A percentile compares a stretch with the other conserved stretches of the same genome.
phyloP scores from a whole-genome alignment of 805 yeast species.

The Candida chilensis region DNA sequence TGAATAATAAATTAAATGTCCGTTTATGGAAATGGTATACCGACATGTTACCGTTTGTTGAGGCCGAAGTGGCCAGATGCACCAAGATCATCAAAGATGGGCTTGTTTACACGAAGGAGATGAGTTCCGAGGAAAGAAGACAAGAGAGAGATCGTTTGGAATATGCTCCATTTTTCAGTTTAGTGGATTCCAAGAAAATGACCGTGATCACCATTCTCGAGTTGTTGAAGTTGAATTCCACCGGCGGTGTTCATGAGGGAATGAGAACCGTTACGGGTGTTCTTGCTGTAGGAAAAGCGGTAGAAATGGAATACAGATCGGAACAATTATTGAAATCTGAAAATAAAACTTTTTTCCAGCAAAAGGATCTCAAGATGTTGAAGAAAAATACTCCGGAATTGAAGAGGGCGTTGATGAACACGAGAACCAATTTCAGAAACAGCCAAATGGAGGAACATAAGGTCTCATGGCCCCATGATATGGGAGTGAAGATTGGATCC shows the following conservation, averaged over 20 bases:
- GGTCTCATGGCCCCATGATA: constrained; percentile 42
- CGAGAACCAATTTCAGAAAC: constrained; percentile 18
- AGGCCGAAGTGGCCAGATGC: constrained; percentile 56
- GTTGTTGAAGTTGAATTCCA: constrained; percentile 60
- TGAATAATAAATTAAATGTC: constrained; percentile 57
- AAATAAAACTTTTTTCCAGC: constrained; percentile 32
- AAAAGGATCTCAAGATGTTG: constrained; percentile 39
- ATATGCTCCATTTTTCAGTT: constrained; percentile 69
- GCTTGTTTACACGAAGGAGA: constrained; percentile 7
- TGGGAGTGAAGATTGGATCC: constrained; percentile 73
- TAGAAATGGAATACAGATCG: constrained; percentile 77
- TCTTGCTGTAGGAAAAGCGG: constrained; percentile 70
- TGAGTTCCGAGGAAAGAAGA: constrained; percentile 10
- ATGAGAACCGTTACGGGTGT: constrained; percentile 81
- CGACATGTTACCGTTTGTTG: constrained; percentile 60
- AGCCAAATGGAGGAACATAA: constrained; percentile 16
- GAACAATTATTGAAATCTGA: constrained; percentile 55
- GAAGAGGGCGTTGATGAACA: constrained; percentile 14
- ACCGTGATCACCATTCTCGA: constrained; percentile 82
- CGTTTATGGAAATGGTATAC: constrained; percentile 81
- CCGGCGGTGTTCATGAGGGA: constrained; percentile 72
- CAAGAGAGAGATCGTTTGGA: constrained; percentile 28
- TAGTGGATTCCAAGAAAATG: constrained; percentile 74
- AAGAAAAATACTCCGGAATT: constrained; percentile 36
- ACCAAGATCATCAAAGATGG: constrained; percentile 27